Evolutionary conservation across 352 stramenopile genomes (phyloP).

Genomic region (Pythium insidiosum): DNA sequence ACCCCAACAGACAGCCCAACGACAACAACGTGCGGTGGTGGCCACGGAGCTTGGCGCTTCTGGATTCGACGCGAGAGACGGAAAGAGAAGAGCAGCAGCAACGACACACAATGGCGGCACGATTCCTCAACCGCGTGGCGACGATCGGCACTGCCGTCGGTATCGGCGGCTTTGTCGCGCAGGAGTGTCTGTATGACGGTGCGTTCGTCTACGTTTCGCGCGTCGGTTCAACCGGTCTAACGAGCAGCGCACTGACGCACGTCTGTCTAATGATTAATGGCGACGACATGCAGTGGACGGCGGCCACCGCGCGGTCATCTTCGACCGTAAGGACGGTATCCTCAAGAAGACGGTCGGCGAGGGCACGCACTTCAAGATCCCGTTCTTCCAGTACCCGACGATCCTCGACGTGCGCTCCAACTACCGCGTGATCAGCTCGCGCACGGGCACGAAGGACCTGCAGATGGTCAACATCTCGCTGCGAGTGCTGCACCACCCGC

Average conservation of each 20-base stretch:
- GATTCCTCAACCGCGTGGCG: constrained; percentile 71
- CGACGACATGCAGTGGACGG: constrained; percentile 97
- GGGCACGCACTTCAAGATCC: constrained; percentile 99
- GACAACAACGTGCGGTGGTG: no score
- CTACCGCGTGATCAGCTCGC: constrained; percentile 94
- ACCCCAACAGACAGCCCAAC: no score
- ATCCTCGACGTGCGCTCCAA: constrained; percentile 98
- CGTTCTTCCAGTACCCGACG: constrained; percentile 95
- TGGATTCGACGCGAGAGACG: no score
- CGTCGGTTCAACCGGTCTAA: background rate
- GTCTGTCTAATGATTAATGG: no score
- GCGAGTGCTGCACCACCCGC: constrained; percentile 92
- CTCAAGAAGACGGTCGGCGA: constrained; percentile 92
- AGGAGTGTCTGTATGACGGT: constrained; percentile 85
- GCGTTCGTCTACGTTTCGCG: constrained; percentile 8
- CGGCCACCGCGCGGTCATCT: constrained; percentile 98
- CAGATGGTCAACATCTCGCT: constrained; percentile 99
- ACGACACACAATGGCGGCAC: constrained; percentile 39
- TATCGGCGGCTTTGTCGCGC: constrained; percentile 52
- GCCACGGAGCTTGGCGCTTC: no score
- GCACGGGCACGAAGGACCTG: constrained; percentile 98
- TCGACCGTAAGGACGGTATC: constrained; percentile 98
- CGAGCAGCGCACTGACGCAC: no score
- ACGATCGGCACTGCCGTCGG: constrained; percentile 46
- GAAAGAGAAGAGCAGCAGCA: constrained; percentile 1